Evolutionary conservation across 164 flowering plant genomes (phyloP).

Genomic region (Aristolochia californica): DNA sequence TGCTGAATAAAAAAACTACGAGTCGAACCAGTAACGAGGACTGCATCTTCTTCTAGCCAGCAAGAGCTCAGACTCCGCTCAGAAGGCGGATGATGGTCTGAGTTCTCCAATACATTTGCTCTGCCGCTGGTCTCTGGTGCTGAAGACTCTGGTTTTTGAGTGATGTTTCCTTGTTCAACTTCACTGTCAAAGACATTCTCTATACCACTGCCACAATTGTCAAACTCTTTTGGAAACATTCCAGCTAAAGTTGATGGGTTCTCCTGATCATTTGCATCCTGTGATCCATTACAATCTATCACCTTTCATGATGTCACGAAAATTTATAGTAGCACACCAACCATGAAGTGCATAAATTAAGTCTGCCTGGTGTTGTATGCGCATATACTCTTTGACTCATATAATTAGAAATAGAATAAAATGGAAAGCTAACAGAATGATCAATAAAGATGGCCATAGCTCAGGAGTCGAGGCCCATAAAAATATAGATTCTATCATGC

Average conservation of each 20-base stretch:
- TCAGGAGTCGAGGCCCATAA: too few relatives aligned
- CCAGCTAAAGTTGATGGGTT: constrained; percentile 5
- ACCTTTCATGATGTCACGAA: too few relatives aligned
- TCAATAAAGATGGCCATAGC: too few relatives aligned
- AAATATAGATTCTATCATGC: too few relatives aligned
- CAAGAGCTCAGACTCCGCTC: constrained; percentile 10
- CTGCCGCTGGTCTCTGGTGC: constrained; percentile 12
- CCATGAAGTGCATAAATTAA: too few relatives aligned
- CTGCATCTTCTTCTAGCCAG: constrained; percentile 20
- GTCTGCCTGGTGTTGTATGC: too few relatives aligned
- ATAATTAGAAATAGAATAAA: too few relatives aligned
- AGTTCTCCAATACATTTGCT: constrained; percentile 13
- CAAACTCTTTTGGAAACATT: constrained; percentile 11
- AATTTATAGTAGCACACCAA: too few relatives aligned
- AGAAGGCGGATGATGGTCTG: constrained; percentile 14
- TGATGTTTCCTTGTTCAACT: constrained; percentile 32
- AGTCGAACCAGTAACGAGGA: constrained; percentile 15
- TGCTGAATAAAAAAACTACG: constrained; percentile 21
- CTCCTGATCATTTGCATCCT: constrained; percentile 22
- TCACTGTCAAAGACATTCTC: constrained; percentile 18
- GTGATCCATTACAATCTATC: constrained; percentile 5
- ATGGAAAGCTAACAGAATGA: too few relatives aligned
- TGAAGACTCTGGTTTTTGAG: constrained; percentile 30
- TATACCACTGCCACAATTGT: constrained; percentile 4
- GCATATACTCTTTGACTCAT: too few relatives aligned